These are phyloP conservation scores for Xylaria sp. DNA, from an alignment of 2,329 filamentous ascomycete species.

Conservation along the genomic window DNA sequence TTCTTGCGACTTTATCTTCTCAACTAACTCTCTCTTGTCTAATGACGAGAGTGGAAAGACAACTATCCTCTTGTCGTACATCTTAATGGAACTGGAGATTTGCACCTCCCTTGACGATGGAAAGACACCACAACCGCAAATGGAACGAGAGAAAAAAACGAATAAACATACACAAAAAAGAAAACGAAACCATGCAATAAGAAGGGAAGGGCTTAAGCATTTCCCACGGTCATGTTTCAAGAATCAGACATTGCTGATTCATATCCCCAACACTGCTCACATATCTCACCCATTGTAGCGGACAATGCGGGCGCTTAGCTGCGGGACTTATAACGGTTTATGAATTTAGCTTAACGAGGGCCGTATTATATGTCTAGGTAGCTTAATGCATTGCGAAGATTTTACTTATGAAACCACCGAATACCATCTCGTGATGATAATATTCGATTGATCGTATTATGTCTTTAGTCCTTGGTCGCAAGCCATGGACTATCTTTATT, in stretches of 20 bases:
- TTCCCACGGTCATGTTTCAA: background rate
- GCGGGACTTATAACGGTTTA: background rate
- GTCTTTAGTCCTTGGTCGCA: too few relatives aligned
- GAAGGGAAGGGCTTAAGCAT: too few relatives aligned
- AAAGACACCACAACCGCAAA: background rate
- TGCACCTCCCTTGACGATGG: background rate
- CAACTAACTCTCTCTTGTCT: too few relatives aligned
- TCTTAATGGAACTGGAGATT: too few relatives aligned
- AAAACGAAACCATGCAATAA: too few relatives aligned
- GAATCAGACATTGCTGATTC: background rate
- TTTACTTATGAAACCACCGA: background rate
- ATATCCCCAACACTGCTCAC: background rate
- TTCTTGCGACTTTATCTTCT: background rate
- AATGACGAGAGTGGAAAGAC: too few relatives aligned
- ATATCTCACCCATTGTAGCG: background rate
- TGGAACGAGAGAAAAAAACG: too few relatives aligned
- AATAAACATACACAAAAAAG: background rate
- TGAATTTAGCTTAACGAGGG: background rate
- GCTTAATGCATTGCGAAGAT: conserved; percentile 1
- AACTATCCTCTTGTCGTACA: too few relatives aligned
- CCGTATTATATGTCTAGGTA: background rate
- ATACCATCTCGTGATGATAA: background rate
- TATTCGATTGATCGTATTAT: background rate
- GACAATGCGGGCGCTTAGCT: too few relatives aligned
- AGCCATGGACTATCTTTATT: too few relatives aligned